A percentile compares a stretch with the other conserved stretches of the same genome.
phyloP scores from a whole-genome alignment of 495 filamentous ascomycete genomes.

The Aspergillus cavernicola region DNA sequence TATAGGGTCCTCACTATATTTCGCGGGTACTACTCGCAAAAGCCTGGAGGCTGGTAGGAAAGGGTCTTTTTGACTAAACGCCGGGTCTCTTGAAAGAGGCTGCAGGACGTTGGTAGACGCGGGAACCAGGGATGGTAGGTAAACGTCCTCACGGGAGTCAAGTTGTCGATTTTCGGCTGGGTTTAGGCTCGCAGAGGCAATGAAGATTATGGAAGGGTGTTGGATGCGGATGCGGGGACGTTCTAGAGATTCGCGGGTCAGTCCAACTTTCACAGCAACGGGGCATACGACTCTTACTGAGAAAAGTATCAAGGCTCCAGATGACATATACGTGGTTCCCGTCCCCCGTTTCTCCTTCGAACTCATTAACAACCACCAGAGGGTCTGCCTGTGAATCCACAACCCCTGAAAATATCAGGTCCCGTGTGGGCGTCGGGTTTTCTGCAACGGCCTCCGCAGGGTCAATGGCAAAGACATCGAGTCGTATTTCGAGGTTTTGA shows the following conservation, averaged over 20 bases:
- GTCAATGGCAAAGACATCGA: conserved; percentile 71
- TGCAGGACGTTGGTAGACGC: conserved; percentile 79
- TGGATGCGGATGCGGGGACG: conserved; percentile 77
- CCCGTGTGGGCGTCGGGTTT: conserved; percentile 50
- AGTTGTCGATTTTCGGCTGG: conserved; percentile 48
- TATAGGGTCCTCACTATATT: conserved; percentile 56
- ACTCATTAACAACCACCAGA: conserved; percentile 54
- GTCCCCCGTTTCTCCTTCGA: conserved; percentile 49
- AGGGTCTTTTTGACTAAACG: conserved; percentile 60
- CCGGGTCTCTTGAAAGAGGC: conserved; percentile 66
- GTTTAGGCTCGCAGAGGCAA: conserved; percentile 65
- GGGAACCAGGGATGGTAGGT: conserved; percentile 71
- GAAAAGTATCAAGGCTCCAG: conserved; percentile 75
- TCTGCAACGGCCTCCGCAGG: conserved; percentile 44
- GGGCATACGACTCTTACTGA: conserved; percentile 45
- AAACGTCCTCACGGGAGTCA: conserved; percentile 58
- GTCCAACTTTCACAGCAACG: background rate
- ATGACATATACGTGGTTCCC: conserved; percentile 65
- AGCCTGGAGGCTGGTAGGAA: conserved; percentile 77
- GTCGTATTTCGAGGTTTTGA: conserved; percentile 57
- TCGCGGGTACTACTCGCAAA: conserved; percentile 66
- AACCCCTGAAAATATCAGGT: conserved; percentile 61
- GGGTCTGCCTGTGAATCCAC: conserved; percentile 60
- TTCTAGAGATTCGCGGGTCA: conserved; percentile 31
- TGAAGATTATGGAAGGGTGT: conserved; percentile 71